Conservation (phyloP, 257 asterid genomes). For the Ligustrum vulgare region DNA sequence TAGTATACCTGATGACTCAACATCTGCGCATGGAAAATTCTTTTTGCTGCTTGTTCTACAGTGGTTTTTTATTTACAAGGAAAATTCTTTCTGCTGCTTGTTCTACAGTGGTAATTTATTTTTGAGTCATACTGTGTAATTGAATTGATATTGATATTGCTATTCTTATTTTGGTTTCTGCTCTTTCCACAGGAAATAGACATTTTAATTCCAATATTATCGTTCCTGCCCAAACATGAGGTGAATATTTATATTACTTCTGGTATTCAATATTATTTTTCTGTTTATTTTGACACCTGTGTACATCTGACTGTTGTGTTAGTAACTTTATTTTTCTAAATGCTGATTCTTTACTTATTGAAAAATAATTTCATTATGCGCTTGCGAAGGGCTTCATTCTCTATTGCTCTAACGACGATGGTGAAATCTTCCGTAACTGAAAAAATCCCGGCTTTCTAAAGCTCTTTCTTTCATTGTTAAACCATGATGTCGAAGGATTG, state of each 20-base stretch:
- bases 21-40: neutral
- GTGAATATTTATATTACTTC: conserved; percentile 37
- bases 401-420: neutral
- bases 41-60: neutral
- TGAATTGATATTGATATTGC: neutral
- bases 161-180: conserved; percentile 24
- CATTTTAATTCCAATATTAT: conserved; percentile 72
- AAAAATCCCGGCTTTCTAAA: neutral
- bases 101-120: neutral
- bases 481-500: conserved; percentile 2
- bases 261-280: conserved; percentile 18
- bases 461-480: conserved; percentile 1
- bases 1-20: neutral
- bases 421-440: conserved; percentile 9
- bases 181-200: conserved; percentile 70
- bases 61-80: neutral
- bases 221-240: conserved; percentile 90
- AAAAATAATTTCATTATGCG: neutral
- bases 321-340: neutral
- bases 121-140: neutral
- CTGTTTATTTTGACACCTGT: conserved; percentile 13
- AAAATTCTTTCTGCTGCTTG: neutral
- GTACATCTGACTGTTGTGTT: conserved; percentile 17
- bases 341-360: neutral
- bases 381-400: neutral